Percentiles rank a stretch among this genome's conserved stretches.
These are phyloP conservation scores for Phaseolus lunatus DNA, from an alignment of 306 rosid genomes.

Conservation along the genomic window DNA sequence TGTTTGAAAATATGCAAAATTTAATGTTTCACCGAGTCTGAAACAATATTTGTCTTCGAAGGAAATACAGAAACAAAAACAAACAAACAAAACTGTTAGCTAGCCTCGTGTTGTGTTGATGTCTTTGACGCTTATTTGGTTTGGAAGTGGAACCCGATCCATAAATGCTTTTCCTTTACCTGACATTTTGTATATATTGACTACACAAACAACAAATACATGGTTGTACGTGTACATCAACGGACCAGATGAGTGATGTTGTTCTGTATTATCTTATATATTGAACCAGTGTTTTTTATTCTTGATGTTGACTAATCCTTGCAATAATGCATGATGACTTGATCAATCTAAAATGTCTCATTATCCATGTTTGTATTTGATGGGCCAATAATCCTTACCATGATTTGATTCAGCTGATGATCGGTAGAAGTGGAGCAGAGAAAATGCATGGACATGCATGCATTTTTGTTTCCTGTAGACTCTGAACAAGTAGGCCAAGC, in stretches of 20 bases:
- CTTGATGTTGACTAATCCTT: background rate
- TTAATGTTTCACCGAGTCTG: background rate
- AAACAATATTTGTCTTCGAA: too few relatives aligned
- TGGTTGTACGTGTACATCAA: background rate
- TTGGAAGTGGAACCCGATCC: constrained; percentile 37
- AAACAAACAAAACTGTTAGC: background rate
- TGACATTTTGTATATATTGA: background rate
- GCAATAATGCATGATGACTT: background rate
- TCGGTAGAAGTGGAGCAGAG: background rate
- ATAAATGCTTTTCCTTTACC: constrained; percentile 19
- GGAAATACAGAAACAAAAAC: too few relatives aligned
- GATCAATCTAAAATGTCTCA: background rate
- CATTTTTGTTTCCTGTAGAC: constrained; percentile 22
- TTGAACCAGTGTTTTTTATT: background rate
- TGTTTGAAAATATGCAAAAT: background rate
- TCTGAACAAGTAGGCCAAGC: constrained; percentile 41
- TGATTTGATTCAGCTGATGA: constrained; percentile 21
- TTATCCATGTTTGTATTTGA: constrained; percentile 13
- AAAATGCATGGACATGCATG: constrained; percentile 33
- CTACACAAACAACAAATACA: background rate
- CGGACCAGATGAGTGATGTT: background rate
- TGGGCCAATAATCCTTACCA: constrained; percentile 19
- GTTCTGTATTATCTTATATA: background rate
- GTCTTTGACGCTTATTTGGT: background rate
- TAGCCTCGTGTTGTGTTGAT: background rate